These are phyloP conservation scores for Suhomyces anneliseae DNA, from an alignment of 1,139 yeast species.

Conservation along the genomic window DNA sequence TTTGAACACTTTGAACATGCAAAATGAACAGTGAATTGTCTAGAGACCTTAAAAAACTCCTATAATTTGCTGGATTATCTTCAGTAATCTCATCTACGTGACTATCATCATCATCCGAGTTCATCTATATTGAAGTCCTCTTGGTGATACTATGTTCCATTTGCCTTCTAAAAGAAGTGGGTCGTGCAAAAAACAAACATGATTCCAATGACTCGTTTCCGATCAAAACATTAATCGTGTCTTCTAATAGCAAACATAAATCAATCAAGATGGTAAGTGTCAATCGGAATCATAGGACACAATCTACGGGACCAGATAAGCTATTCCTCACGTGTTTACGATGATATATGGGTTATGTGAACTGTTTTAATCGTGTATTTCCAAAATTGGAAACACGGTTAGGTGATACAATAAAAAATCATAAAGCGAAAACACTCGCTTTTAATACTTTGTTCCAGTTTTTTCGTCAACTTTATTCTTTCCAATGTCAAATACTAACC, in stretches of 20 bases:
- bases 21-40: slow-evolving; percentile 42
- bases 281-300: neutral
- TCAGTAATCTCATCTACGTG: neutral
- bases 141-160: neutral
- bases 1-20: slow-evolving; percentile 37
- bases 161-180: neutral
- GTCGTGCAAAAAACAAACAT: slow-evolving; percentile 3
- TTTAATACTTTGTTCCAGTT: neutral
- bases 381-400: slow-evolving; percentile 2
- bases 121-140: neutral
- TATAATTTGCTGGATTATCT: slow-evolving; percentile 13
- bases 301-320: neutral
- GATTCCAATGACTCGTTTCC: slow-evolving; percentile 1
- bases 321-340: neutral
- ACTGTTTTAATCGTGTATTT: neutral
- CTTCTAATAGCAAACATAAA: neutral
- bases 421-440: neutral
- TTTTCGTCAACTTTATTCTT: neutral
- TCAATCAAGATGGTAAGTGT: slow-evolving; percentile 8
- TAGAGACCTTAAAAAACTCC: slow-evolving; percentile 33
- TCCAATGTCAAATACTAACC: slow-evolving; percentile 8
- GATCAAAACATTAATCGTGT: slow-evolving; percentile 8
- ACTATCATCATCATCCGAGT: neutral
- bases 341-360: neutral
- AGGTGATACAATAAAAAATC: slow-evolving; percentile 2